phyloP scores from a whole-genome alignment of 2,329 filamentous ascomycete species.

The Penicillium sp. region DNA sequence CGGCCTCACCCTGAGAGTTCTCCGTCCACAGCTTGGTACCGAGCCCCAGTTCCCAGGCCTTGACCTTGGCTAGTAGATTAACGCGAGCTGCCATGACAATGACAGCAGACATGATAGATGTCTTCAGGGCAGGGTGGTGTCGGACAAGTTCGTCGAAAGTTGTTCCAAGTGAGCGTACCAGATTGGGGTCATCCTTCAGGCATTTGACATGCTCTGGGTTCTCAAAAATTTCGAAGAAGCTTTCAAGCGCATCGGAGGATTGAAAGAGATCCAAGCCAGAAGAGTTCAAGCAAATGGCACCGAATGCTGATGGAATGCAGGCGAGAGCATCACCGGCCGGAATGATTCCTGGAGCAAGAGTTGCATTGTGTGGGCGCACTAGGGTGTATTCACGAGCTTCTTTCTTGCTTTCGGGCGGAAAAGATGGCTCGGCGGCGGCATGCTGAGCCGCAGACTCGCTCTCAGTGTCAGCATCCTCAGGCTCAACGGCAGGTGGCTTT shows the following conservation, averaged over 20 bases:
- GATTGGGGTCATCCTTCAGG: slow-evolving; percentile 70
- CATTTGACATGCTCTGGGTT: slow-evolving; percentile 83
- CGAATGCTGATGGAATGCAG: slow-evolving; percentile 81
- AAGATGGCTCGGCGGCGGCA: slow-evolving; percentile 34
- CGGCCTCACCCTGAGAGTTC: slow-evolving; percentile 56
- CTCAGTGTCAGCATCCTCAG: slow-evolving; percentile 21
- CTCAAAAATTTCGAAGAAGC: slow-evolving; percentile 95
- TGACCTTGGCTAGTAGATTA: slow-evolving; percentile 66
- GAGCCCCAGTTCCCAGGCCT: slow-evolving; percentile 66
- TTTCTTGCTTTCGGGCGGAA: slow-evolving; percentile 20
- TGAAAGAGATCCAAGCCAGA: slow-evolving; percentile 84
- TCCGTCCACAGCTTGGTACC: slow-evolving; percentile 75
- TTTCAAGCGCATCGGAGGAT: slow-evolving; percentile 74
- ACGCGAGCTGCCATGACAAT: slow-evolving; percentile 85
- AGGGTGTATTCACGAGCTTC: slow-evolving; percentile 32
- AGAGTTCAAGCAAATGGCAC: slow-evolving; percentile 89
- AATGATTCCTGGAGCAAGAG: slow-evolving; percentile 68
- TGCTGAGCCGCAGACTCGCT: slow-evolving; percentile 40
- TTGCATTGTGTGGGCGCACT: slow-evolving; percentile 28
- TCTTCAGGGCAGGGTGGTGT: slow-evolving; percentile 82
- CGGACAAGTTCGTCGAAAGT: slow-evolving; percentile 92
- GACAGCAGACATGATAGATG: slow-evolving; percentile 77
- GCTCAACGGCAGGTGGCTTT: slow-evolving; percentile 28
- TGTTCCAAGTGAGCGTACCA: slow-evolving; percentile 71
- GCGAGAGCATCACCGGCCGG: slow-evolving; percentile 86